Percentiles rank a stretch among this genome's conserved stretches.
These are phyloP conservation scores for Diplogelasinospora grovesii DNA, from an alignment of 495 filamentous ascomycete species.

Conservation along the genomic window DNA sequence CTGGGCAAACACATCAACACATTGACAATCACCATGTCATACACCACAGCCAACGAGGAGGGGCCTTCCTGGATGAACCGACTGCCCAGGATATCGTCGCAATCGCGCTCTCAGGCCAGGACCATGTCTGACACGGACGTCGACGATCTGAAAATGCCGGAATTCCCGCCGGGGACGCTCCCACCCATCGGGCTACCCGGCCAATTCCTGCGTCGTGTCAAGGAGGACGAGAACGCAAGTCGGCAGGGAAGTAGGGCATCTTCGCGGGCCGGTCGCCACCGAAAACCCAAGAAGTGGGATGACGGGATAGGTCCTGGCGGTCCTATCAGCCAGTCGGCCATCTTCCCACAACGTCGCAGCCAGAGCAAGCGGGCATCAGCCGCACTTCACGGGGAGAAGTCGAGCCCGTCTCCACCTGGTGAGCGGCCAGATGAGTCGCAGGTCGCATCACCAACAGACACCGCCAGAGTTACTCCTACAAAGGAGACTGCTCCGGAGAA, in stretches of 20 bases:
- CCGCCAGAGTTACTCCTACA: background rate
- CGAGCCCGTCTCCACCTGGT: background rate
- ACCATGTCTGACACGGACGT: constrained; percentile 49
- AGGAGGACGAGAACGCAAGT: constrained; percentile 64
- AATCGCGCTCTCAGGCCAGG: constrained; percentile 79
- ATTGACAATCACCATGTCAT: constrained; percentile 88
- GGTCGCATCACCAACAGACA: constrained; percentile 23
- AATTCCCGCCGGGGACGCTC: constrained; percentile 71
- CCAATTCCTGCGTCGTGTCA: constrained; percentile 75
- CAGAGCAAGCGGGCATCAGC: constrained; percentile 26
- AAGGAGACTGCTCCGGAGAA: constrained; percentile 11
- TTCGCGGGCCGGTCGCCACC: constrained; percentile 53
- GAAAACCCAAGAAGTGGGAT: constrained; percentile 59
- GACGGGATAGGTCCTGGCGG: constrained; percentile 74
- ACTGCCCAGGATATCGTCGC: constrained; percentile 80
- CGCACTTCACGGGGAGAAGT: constrained; percentile 16
- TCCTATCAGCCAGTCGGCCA: constrained; percentile 85
- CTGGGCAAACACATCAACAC: constrained; percentile 98
- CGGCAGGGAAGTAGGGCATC: constrained; percentile 48
- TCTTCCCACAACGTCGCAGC: constrained; percentile 60
- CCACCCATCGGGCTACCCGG: constrained; percentile 67
- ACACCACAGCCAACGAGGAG: constrained; percentile 83
- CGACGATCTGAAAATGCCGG: constrained; percentile 51
- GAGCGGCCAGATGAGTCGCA: constrained; percentile 6
- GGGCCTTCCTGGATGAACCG: constrained; percentile 92